A percentile compares a stretch with the other conserved stretches of the same genome.
Conservation (phyloP, 2,329 filamentous ascomycete genomes). For the Aspergillus sp. region DNA sequence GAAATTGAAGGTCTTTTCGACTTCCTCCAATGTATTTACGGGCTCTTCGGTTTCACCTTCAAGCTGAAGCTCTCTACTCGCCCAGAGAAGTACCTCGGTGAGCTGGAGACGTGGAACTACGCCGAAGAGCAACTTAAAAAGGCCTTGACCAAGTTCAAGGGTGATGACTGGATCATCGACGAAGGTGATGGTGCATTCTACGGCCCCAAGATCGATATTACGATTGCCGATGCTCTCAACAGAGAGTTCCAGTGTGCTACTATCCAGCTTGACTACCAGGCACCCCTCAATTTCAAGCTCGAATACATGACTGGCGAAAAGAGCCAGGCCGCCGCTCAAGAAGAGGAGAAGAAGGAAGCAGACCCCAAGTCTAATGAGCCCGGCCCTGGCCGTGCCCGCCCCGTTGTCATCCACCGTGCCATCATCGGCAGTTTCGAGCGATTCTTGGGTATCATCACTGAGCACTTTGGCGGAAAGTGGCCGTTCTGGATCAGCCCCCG, state of each 20-base stretch:
- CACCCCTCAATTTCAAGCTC: slow-evolving; percentile 80
- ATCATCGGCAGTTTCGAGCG: slow-evolving; percentile 53
- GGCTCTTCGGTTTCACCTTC: slow-evolving; percentile 83
- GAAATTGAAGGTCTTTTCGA: slow-evolving; percentile 85
- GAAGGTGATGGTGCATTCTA: slow-evolving; percentile 97
- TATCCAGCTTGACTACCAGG: slow-evolving; percentile 90
- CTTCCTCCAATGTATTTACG: slow-evolving; percentile 78
- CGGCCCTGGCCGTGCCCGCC: slow-evolving; percentile 46
- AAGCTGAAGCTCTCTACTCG: slow-evolving; percentile 93
- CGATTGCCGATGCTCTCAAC: slow-evolving; percentile 81
- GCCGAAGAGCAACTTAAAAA: slow-evolving; percentile 79
- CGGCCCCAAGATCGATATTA: slow-evolving; percentile 97
- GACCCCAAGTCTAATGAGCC: slow-evolving; percentile 40
- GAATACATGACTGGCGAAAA: slow-evolving; percentile 77
- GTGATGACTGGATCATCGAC: slow-evolving; percentile 82
- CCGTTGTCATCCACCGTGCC: slow-evolving; percentile 53
- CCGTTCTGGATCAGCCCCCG: slow-evolving; percentile 55
- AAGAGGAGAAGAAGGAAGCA: slow-evolving; percentile 36
- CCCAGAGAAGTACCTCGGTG: slow-evolving; percentile 83
- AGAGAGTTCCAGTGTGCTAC: slow-evolving; percentile 89
- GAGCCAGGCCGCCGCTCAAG: slow-evolving; percentile 36
- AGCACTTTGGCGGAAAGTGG: slow-evolving; percentile 55
- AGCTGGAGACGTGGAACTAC: slow-evolving; percentile 82
- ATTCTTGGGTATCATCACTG: slow-evolving; percentile 52
- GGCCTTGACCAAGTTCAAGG: slow-evolving; percentile 75